Percentiles rank a stretch among this genome's conserved stretches.
Evolutionary conservation across 768 basidiomycete species (phyloP).

Genomic region (Fomitopsis serialis): DNA sequence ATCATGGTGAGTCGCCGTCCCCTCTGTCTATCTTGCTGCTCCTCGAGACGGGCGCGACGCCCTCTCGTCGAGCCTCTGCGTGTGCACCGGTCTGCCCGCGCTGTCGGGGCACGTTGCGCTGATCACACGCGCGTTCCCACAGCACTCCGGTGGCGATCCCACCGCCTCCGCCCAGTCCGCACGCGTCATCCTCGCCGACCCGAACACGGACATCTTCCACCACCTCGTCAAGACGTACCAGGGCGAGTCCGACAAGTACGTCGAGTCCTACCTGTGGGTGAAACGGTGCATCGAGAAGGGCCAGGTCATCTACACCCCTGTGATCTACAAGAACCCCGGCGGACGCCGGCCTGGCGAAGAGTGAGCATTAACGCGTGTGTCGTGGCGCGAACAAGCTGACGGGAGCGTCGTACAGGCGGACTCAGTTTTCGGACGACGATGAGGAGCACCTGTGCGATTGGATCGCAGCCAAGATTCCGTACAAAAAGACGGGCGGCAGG

Average conservation of each 20-base stretch:
- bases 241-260: conserved; percentile 63
- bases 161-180: conserved; percentile 65
- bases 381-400: neutral
- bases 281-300: conserved; percentile 77
- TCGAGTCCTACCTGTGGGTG: conserved; percentile 81
- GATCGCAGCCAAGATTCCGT: conserved; percentile 81
- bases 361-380: conserved; percentile 34
- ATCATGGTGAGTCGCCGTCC: conserved; percentile 50
- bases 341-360: conserved; percentile 79
- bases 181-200: conserved; percentile 74
- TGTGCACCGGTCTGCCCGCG: too few relatives aligned
- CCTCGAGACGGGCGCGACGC: too few relatives aligned
- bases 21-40: too few relatives aligned
- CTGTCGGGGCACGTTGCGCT: neutral
- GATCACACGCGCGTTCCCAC: conserved; percentile 4
- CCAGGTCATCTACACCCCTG: conserved; percentile 59
- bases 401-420: conserved; percentile 43
- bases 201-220: conserved; percentile 70
- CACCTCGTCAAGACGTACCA: conserved; percentile 72
- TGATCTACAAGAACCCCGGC: conserved; percentile 81
- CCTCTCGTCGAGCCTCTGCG: neutral
- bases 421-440: conserved; percentile 73
- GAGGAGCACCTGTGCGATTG: conserved; percentile 70
- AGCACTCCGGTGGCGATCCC: conserved; percentile 83
- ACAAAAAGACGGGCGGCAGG: conserved; percentile 75